Base-by-base conservation (phyloP, 2,329 filamentous ascomycete genomes). In the Sphaceloma murrayae region DNA sequence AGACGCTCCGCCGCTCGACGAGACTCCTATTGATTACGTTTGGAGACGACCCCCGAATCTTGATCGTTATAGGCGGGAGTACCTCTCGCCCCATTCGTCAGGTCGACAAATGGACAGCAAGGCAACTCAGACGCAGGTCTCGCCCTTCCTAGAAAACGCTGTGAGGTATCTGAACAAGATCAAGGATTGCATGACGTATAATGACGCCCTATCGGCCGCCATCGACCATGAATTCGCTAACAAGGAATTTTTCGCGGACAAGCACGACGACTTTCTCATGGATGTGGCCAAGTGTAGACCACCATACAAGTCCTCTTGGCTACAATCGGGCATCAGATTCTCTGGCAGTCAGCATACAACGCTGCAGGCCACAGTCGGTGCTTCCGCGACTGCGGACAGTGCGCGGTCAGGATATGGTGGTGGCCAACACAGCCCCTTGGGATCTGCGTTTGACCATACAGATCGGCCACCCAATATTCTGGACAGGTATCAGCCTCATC, bases 101-200 rank as follows among this genome's bases (percentile, higher is more conserved):
- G 10, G 19, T 29, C 30, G 30, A 16, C 22, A 29, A 6, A 11
- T n/a, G 9, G 2, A 10, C 3, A 21, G 13, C 13, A 45, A 45
- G 16, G 13, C 42, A 11, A 32, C 14, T 24, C 40, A 43, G 26
- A 43, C 30, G 4, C 30, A 32, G 27, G 40, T 42, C 7, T 47
- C 62, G 27, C 58, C 62, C 10, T 58, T 63, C 40, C 56, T 81
- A 42, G 74, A 77, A 54, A 71, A 74, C 51, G 72, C 74, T 1
- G 73, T 82, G 53, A 71, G 68, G 52, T 82, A 81, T 56, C 67
- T 82, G 11, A 72, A 75, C 45, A 67, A 69, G 43, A 62, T 82
- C 49, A 73, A 75, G 11, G 65, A 67, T 44, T 74, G 70, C 21
- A 66, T 58, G 45, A 68, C 66, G 9, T 66, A 72, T 42, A 69